Conservation (phyloP, 768 basidiomycete genomes). For the Rubroboletus pulcherrimus region DNA sequence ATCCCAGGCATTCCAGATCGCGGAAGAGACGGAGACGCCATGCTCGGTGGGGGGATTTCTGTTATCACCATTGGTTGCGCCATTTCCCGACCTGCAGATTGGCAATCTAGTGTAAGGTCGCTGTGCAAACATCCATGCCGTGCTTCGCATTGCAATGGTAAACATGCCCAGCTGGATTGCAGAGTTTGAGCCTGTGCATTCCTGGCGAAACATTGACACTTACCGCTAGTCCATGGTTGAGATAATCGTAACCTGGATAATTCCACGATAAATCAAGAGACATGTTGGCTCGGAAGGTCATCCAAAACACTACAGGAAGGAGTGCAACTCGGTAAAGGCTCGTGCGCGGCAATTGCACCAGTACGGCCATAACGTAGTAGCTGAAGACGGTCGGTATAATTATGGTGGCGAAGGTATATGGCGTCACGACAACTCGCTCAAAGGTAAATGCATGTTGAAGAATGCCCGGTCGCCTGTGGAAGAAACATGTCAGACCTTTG, state of each 20-base stretch:
- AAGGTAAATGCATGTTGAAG: slow-evolving; percentile 13
- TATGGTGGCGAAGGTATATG: slow-evolving; percentile 32
- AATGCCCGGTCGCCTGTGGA: slow-evolving; percentile 3
- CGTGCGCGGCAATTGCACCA: slow-evolving; percentile 48
- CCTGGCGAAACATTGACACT: neutral
- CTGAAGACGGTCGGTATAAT: slow-evolving; percentile 41
- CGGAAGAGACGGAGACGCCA: slow-evolving; percentile 4
- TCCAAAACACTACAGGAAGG: slow-evolving; percentile 47
- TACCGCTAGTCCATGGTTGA: slow-evolving; percentile 25
- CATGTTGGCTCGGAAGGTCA: slow-evolving; percentile 37
- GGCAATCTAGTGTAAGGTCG: slow-evolving; percentile 15
- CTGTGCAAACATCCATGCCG: slow-evolving; percentile 18
- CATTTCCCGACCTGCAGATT: neutral
- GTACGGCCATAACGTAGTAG: slow-evolving; percentile 50
- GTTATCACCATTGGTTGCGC: neutral
- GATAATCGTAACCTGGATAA: slow-evolving; percentile 5
- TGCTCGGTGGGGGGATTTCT: neutral
- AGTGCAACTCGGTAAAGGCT: slow-evolving; percentile 41
- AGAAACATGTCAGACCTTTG: neutral
- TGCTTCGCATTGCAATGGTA: slow-evolving; percentile 21
- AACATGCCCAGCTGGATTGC: slow-evolving; percentile 23
- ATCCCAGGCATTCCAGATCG: slow-evolving; percentile 29
- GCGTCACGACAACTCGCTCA: slow-evolving; percentile 18
- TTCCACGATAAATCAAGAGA: slow-evolving; percentile 25
- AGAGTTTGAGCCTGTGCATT: neutral